Conservation (phyloP, 2,329 filamentous ascomycete species). For the Pseudohalonectria lignicola region DNA sequence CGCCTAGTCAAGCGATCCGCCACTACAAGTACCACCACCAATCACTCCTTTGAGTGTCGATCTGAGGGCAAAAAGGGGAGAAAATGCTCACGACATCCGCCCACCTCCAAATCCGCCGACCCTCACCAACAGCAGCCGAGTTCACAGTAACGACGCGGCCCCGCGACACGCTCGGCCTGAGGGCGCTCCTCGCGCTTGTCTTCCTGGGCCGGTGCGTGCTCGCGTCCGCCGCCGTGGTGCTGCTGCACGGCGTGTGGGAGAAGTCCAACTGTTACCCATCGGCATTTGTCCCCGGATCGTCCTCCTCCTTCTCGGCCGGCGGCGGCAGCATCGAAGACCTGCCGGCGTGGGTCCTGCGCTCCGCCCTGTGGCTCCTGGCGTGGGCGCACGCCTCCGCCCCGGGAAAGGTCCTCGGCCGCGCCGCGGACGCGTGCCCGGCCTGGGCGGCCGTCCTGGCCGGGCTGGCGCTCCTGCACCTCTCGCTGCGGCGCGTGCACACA, state of each 20-base stretch:
- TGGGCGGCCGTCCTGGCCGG: constrained; percentile 24
- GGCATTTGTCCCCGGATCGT: constrained; percentile 11
- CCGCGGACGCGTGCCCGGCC: constrained; percentile 23
- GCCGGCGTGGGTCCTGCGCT: constrained; percentile 6
- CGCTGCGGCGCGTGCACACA: constrained; percentile 35
- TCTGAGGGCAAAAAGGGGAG: too few relatives aligned
- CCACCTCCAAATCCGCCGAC: constrained; percentile 51
- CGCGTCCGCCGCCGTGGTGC: constrained; percentile 28
- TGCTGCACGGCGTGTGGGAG: constrained; percentile 38
- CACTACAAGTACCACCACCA: too few relatives aligned
- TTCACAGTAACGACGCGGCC: constrained; percentile 80
- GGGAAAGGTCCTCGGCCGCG: constrained; percentile 15
- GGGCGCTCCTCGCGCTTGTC: constrained; percentile 30
- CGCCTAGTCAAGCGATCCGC: too few relatives aligned
- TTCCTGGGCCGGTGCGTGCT: constrained; percentile 30
- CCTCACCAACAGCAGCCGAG: constrained; percentile 80
- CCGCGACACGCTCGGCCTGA: constrained; percentile 34
- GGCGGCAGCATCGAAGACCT: neutral
- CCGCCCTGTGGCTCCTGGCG: constrained; percentile 14
- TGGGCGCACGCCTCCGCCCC: constrained; percentile 19
- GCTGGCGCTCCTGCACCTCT: constrained; percentile 26
- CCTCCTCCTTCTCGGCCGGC: constrained; percentile 4
- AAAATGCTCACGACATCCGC: constrained; percentile 56
- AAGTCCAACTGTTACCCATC: too few relatives aligned
- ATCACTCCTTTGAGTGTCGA: too few relatives aligned